Percentiles rank a stretch among this genome's conserved stretches.
phyloP scores from a whole-genome alignment of 106 monocot genomes.

The Ottelia alismoides region DNA sequence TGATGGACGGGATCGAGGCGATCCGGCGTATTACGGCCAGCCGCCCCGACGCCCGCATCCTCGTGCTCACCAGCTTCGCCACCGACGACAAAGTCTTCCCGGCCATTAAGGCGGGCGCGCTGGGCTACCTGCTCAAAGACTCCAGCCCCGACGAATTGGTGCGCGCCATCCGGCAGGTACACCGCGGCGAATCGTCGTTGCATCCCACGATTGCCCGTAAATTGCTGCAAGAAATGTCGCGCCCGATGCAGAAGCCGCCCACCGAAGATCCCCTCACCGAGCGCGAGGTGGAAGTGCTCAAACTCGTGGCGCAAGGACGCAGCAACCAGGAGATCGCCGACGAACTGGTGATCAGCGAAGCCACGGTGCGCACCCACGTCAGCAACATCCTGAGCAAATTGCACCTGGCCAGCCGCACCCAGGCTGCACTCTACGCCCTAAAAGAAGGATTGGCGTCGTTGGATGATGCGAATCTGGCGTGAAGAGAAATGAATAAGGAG shows the following conservation, averaged over 20 bases:
- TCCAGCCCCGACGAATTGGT: background rate
- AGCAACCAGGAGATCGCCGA: background rate
- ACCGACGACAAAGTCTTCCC: background rate
- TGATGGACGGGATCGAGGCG: background rate
- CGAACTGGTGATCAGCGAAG: background rate
- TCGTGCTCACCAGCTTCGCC: background rate
- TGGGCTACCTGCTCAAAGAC: background rate
- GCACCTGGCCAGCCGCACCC: too few relatives aligned
- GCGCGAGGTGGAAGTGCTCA: background rate
- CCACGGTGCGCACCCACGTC: background rate
- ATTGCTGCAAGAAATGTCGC: background rate
- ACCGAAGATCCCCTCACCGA: background rate
- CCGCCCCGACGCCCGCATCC: background rate
- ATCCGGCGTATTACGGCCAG: background rate
- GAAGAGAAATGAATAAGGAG: too few relatives aligned
- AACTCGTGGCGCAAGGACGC: background rate
- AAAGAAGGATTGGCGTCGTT: too few relatives aligned
- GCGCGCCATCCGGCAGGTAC: background rate
- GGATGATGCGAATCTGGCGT: too few relatives aligned
- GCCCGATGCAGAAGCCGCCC: too few relatives aligned
- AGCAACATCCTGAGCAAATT: background rate
- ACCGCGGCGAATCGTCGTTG: background rate
- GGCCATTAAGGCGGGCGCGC: background rate
- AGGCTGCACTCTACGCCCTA: too few relatives aligned
- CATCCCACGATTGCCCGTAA: background rate